Conservation (phyloP, 2,329 filamentous ascomycete genomes). For the Botryotinia narcissicola region DNA sequence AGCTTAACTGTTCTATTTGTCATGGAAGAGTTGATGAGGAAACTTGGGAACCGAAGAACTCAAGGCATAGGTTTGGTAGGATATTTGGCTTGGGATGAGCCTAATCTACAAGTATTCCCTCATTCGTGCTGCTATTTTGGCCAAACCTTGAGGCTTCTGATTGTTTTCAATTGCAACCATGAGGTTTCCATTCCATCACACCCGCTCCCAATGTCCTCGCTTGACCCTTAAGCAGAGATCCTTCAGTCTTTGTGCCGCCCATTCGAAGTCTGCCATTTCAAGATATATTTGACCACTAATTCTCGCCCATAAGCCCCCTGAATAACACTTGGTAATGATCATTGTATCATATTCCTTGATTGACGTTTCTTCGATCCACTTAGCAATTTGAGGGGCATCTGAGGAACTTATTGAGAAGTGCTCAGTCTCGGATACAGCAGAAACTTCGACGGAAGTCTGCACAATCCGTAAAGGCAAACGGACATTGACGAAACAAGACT, state of each 20-base stretch:
- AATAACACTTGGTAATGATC: background rate
- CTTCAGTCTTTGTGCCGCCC: background rate
- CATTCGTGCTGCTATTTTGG: too few species aligned
- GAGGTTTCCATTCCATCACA: background rate
- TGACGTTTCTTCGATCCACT: background rate
- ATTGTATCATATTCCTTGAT: background rate
- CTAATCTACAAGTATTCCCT: too few species aligned
- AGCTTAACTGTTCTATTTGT: too few species aligned
- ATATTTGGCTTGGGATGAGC: too few species aligned
- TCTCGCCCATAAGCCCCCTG: background rate
- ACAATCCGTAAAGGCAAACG: slow-evolving; percentile 52
- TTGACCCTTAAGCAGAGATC: background rate
- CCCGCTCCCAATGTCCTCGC: background rate
- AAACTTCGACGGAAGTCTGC: background rate
- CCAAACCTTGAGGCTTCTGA: too few species aligned
- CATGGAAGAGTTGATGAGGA: too few species aligned
- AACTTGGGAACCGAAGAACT: too few species aligned
- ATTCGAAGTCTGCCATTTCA: background rate
- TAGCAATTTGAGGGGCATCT: background rate
- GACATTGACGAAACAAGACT: slow-evolving; percentile 55
- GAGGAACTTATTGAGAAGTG: background rate
- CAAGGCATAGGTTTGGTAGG: too few species aligned
- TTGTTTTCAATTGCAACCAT: too few species aligned
- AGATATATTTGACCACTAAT: background rate
- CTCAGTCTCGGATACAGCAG: background rate